Conservation (phyloP, 345 rosid genomes). For the Eucalyptus caleyi region DNA sequence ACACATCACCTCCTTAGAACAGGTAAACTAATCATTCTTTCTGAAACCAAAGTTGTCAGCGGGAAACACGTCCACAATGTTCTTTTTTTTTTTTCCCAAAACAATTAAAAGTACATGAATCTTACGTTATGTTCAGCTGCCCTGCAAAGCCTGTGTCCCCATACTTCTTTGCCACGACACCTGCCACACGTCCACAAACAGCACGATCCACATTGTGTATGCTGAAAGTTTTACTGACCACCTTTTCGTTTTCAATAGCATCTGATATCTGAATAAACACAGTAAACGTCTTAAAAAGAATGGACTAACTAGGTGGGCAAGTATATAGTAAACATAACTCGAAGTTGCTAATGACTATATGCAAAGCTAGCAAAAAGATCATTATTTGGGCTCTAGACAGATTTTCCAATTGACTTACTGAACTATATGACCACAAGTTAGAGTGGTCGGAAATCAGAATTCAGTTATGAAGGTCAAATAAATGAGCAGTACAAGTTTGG, state of each 20-base stretch:
- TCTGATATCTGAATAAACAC: conserved; percentile 38
- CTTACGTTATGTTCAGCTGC: conserved; percentile 91
- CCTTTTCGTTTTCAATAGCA: conserved; percentile 82
- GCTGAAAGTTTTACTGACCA: conserved; percentile 50
- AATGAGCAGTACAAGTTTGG: not conserved
- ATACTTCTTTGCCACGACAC: conserved; percentile 83
- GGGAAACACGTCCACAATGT: not conserved
- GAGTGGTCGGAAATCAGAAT: not conserved
- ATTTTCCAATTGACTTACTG: not conserved
- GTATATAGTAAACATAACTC: not conserved
- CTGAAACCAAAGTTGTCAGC: not conserved
- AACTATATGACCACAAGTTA: not conserved
- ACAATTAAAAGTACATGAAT: not conserved
- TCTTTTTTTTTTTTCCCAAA: not conserved
- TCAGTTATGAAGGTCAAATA: not conserved
- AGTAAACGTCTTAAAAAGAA: not conserved
- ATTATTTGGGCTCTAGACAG: not conserved
- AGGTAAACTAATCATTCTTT: not conserved
- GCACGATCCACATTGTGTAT: conserved; percentile 96
- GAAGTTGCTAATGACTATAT: not conserved
- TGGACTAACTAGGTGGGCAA: not conserved
- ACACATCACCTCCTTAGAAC: not conserved
- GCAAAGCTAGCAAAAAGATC: not conserved
- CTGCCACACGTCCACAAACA: conserved; percentile 89
- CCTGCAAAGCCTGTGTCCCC: conserved; percentile 99